Percentiles rank a stretch among this genome's conserved stretches.
These are phyloP conservation scores for Candida argentea DNA, from an alignment of 805 yeast genomes.

Conservation along the genomic window DNA sequence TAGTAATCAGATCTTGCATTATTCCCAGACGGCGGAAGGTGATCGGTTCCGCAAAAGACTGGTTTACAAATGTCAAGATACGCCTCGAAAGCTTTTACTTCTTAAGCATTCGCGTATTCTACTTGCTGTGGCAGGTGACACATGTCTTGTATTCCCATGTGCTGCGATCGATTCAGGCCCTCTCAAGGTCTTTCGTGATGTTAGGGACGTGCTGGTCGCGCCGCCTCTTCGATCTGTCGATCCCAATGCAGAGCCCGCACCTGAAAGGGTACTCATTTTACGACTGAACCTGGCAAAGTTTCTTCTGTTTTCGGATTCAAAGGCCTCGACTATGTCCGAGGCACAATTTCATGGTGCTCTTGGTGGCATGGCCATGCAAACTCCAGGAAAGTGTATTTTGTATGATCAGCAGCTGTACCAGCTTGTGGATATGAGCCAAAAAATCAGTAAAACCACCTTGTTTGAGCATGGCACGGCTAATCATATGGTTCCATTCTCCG, in stretches of 20 bases:
- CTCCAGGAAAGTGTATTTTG: conserved; percentile 13
- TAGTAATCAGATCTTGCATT: conserved; percentile 27
- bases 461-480: conserved; percentile 17
- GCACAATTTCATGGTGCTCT: neutral
- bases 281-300: conserved; percentile 17
- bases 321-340: too few species aligned
- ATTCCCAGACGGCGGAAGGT: too few species aligned
- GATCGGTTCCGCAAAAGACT: too few species aligned
- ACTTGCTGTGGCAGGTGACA: too few species aligned
- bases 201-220: too few species aligned
- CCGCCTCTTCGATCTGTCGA: conserved; percentile 11
- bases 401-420: conserved; percentile 25
- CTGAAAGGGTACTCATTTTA: conserved; percentile 20
- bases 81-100: too few species aligned
- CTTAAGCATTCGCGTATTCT: too few species aligned
- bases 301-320: conserved; percentile 23
- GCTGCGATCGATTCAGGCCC: too few species aligned
- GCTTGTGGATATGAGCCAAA: conserved; percentile 26
- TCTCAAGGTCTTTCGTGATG: too few species aligned
- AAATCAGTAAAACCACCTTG: conserved; percentile 24
- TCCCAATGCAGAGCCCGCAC: conserved; percentile 21
- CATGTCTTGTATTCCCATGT: too few species aligned
- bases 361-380: neutral
- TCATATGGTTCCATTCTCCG: conserved; percentile 11
- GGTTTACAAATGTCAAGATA: too few species aligned